Conservation (phyloP, 306 rosid species). For the Vigna angularis region DNA sequence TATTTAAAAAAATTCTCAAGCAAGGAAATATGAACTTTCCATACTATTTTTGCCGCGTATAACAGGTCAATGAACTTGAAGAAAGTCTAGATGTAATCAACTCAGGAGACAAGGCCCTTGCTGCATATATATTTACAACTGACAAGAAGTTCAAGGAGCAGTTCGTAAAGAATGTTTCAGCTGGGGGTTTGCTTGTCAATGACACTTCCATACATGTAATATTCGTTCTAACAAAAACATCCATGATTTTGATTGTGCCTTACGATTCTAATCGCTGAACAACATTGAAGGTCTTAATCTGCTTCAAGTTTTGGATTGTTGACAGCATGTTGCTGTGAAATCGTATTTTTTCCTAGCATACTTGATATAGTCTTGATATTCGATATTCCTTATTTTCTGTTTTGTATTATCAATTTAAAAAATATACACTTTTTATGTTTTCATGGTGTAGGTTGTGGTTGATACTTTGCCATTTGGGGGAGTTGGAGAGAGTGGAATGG, state of each 20-base stretch:
- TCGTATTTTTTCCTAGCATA: background rate
- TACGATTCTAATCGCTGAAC: background rate
- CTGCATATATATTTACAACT: conserved; percentile 87
- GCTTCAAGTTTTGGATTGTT: background rate
- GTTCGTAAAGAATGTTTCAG: conserved; percentile 70
- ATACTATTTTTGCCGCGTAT: conserved; percentile 11
- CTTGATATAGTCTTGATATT: background rate
- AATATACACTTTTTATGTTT: background rate
- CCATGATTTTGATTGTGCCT: background rate
- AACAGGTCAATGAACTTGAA: conserved; percentile 84
- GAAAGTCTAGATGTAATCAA: conserved; percentile 77
- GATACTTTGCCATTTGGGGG: conserved; percentile 89
- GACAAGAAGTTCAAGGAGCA: conserved; percentile 75
- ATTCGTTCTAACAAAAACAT: background rate
- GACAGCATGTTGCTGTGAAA: background rate
- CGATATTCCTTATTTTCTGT: background rate
- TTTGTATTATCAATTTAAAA: background rate
- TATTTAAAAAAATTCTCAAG: background rate
- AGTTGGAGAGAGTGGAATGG: conserved; percentile 97
- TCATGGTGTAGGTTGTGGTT: conserved; percentile 68
- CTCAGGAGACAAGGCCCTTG: conserved; percentile 90
- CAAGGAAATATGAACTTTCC: background rate
- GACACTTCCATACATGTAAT: conserved; percentile 76
- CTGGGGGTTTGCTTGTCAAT: conserved; percentile 84
- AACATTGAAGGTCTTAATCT: background rate